Evolutionary conservation across 805 yeast species (phyloP).

Genomic region (Brettanomyces custersianus): DNA sequence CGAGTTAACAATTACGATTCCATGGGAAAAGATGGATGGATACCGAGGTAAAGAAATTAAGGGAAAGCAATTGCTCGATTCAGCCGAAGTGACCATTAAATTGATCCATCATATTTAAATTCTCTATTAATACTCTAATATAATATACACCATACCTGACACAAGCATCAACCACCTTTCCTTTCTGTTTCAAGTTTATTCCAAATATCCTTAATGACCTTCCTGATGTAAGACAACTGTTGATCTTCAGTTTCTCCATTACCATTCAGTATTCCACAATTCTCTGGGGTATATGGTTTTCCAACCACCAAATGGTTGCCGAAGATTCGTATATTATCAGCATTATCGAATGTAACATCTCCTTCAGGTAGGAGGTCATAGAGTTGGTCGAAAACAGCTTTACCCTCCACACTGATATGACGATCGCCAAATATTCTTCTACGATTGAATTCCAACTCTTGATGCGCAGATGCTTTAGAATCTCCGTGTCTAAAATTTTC

Average conservation of each 20-base stretch:
- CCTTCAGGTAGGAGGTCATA: constrained; percentile 23
- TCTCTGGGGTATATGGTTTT: constrained; percentile 31
- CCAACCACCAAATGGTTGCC: constrained; percentile 28
- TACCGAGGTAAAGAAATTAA: constrained; percentile 1
- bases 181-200: constrained; percentile 31
- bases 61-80: constrained; percentile 1
- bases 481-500: constrained; percentile 11
- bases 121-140: background rate
- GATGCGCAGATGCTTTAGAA: constrained; percentile 11
- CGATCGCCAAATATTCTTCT: constrained; percentile 14
- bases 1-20: constrained; percentile 1
- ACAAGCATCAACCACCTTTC: constrained; percentile 39
- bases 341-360: constrained; percentile 25
- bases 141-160: background rate
- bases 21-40: constrained; percentile 4
- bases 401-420: constrained; percentile 21
- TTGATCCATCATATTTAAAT: background rate
- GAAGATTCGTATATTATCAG: constrained; percentile 28
- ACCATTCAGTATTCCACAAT: constrained; percentile 18
- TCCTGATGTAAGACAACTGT: constrained; percentile 29
- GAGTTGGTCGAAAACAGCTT: constrained; percentile 17
- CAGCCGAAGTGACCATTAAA: background rate
- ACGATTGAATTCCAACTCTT: constrained; percentile 17
- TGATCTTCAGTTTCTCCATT: constrained; percentile 18
- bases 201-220: constrained; percentile 44